Evolutionary conservation across 1,284 basidiomycete genomes (phyloP).

Genomic region (Filobasidium uniguttulatum): DNA sequence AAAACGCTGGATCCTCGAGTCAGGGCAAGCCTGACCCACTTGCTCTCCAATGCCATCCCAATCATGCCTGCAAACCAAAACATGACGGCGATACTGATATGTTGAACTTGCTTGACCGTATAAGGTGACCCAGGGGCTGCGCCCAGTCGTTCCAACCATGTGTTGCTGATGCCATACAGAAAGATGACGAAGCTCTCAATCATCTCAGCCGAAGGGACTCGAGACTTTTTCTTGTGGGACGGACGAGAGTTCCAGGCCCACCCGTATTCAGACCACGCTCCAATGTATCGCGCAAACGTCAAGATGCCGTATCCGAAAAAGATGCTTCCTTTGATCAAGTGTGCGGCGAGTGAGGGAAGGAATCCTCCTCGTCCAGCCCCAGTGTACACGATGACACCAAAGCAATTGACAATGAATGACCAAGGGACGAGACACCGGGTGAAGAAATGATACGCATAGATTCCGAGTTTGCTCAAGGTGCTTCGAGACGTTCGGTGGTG

Average conservation of each 20-base stretch:
- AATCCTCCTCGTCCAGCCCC: conserved; percentile 54
- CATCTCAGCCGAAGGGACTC: conserved; percentile 61
- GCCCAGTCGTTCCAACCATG: conserved; percentile 94
- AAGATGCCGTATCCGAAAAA: conserved; percentile 84
- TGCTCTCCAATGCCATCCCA: conserved; percentile 81
- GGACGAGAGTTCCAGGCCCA: conserved; percentile 79
- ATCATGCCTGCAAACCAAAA: conserved; percentile 88
- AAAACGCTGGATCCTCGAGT: conserved; percentile 17
- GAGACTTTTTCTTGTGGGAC: conserved; percentile 12
- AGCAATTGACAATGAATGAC: conserved; percentile 51
- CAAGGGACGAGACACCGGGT: conserved; percentile 55
- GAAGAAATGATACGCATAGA: conserved; percentile 40
- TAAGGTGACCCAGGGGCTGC: conserved; percentile 66
- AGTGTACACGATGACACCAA: conserved; percentile 64
- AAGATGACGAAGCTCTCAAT: conserved; percentile 80
- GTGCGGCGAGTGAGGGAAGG: conserved; percentile 54
- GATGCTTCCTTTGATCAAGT: conserved; percentile 83
- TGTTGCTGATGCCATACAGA: conserved; percentile 77
- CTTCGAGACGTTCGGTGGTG: not conserved
- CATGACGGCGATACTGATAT: conserved; percentile 74
- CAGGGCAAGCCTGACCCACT: conserved; percentile 45
- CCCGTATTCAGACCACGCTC: conserved; percentile 70
- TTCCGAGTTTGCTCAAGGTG: conserved; percentile 3
- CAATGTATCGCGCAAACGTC: conserved; percentile 81
- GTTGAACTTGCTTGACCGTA: conserved; percentile 85